These are phyloP conservation scores for Musa beccarii DNA, from an alignment of 176 grass and related monocot species.

Conservation along the genomic window DNA sequence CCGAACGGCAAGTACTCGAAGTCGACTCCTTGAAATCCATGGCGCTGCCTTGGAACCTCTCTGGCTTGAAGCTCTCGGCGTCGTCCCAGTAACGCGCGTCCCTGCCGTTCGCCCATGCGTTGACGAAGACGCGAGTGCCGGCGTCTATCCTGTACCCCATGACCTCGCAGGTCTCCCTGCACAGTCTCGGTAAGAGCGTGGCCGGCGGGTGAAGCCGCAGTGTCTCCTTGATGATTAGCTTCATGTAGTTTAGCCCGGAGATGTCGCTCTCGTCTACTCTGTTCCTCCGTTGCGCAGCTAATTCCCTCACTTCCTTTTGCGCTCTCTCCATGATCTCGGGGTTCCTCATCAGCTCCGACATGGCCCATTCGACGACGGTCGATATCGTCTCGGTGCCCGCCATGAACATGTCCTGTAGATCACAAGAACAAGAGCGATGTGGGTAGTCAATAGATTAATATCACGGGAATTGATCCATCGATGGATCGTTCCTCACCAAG, in stretches of 20 bases:
- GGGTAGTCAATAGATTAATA: too few relatives aligned
- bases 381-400: not conserved
- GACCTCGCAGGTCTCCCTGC: not conserved
- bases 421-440: too few relatives aligned
- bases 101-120: not conserved
- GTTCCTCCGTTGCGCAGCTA: not conserved
- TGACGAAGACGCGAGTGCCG: not conserved
- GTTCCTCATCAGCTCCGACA: not conserved
- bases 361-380: not conserved
- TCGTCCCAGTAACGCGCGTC: not conserved
- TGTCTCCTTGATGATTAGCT: not conserved
- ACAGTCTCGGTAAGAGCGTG: not conserved
- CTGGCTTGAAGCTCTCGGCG: not conserved
- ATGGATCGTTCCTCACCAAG: not conserved
- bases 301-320: not conserved
- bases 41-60: not conserved
- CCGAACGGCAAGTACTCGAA: conserved; percentile 3
- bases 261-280: not conserved
- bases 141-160: not conserved
- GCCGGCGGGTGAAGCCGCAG: not conserved
- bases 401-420: not conserved
- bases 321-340: not conserved
- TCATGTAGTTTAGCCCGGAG: not conserved
- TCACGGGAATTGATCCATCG: too few relatives aligned
- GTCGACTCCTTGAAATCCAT: not conserved